Conservation (phyloP, 1,139 yeast genomes). For the Kodamaea arcana region DNA sequence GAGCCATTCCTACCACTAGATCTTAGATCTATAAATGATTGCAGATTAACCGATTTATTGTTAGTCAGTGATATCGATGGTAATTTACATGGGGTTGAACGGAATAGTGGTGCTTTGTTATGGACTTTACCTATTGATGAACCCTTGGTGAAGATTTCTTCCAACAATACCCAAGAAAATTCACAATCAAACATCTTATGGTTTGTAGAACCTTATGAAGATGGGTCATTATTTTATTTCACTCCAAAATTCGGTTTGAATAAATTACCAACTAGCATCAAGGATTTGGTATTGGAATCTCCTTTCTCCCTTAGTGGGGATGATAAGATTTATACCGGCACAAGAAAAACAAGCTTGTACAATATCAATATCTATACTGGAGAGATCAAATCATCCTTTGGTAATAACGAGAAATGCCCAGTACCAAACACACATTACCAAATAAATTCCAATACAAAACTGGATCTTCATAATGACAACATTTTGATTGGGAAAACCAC, state of each 20-base stretch:
- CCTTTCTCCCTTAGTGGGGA: slow-evolving; percentile 81
- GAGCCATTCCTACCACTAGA: slow-evolving; percentile 30
- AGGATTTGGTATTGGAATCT: slow-evolving; percentile 73
- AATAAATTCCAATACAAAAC: slow-evolving; percentile 5
- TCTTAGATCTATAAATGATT: slow-evolving; percentile 45
- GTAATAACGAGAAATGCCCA: slow-evolving; percentile 39
- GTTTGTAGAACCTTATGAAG: slow-evolving; percentile 89
- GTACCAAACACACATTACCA: slow-evolving; percentile 23
- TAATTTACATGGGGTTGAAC: slow-evolving; percentile 72
- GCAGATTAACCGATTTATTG: slow-evolving; percentile 57
- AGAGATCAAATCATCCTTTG: slow-evolving; percentile 67
- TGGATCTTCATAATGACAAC: slow-evolving; percentile 15
- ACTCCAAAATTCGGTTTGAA: slow-evolving; percentile 75
- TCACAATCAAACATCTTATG: slow-evolving; percentile 42
- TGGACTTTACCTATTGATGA: slow-evolving; percentile 69
- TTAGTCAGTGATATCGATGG: slow-evolving; percentile 87
- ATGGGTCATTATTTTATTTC: slow-evolving; percentile 83
- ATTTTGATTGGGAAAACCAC: slow-evolving; percentile 51
- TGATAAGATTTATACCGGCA: slow-evolving; percentile 87
- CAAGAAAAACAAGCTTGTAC: slow-evolving; percentile 70
- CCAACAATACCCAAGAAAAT: slow-evolving; percentile 24
- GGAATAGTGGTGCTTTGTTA: slow-evolving; percentile 68
- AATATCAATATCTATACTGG: slow-evolving; percentile 77
- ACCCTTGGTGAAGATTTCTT: slow-evolving; percentile 47
- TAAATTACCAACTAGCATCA: slow-evolving; percentile 76